Evolutionary conservation across 495 filamentous ascomycete genomes (phyloP).

Genomic region (Xylaria intraflava): DNA sequence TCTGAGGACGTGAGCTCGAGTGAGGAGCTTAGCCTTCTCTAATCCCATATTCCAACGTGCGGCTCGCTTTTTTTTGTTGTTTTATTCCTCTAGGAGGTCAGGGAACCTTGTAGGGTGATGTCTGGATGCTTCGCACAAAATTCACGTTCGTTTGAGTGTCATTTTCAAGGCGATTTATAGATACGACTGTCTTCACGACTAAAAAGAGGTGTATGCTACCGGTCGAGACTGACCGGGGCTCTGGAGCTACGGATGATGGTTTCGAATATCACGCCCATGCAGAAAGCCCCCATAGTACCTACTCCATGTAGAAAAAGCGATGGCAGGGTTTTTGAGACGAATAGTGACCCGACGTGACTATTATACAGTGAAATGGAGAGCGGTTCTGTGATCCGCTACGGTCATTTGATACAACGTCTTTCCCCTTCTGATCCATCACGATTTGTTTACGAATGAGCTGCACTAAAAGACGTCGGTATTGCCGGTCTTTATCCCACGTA

Average conservation of each 20-base stretch:
- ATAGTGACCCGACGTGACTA: constrained; percentile 1
- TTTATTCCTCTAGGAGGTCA: constrained; percentile 11
- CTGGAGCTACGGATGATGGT: constrained; percentile 14
- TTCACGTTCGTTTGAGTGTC: constrained; percentile 17
- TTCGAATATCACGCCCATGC: constrained; percentile 5
- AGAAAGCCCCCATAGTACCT: not conserved
- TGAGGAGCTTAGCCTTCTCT: not conserved
- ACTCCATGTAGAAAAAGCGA: constrained; percentile 11
- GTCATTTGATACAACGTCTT: not conserved
- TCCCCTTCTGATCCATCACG: constrained; percentile 3
- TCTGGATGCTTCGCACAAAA: constrained; percentile 16
- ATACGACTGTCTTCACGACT: constrained; percentile 14
- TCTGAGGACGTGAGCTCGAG: not conserved
- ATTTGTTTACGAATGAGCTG: constrained; percentile 8
- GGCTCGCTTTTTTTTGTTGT: constrained; percentile 19
- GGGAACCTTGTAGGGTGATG: constrained; percentile 16
- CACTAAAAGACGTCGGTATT: not conserved
- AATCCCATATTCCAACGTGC: constrained; percentile 3
- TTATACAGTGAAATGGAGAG: constrained; percentile 2
- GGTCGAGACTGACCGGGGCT: constrained; percentile 5
- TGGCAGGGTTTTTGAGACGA: constrained; percentile 5
- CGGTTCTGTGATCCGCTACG: not conserved
- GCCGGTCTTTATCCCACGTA: too few species aligned
- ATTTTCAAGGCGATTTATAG: constrained; percentile 20
- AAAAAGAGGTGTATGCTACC: constrained; percentile 9